Evolutionary conservation across 768 basidiomycete species (phyloP).

Genomic region (Amyloporia xantha): DNA sequence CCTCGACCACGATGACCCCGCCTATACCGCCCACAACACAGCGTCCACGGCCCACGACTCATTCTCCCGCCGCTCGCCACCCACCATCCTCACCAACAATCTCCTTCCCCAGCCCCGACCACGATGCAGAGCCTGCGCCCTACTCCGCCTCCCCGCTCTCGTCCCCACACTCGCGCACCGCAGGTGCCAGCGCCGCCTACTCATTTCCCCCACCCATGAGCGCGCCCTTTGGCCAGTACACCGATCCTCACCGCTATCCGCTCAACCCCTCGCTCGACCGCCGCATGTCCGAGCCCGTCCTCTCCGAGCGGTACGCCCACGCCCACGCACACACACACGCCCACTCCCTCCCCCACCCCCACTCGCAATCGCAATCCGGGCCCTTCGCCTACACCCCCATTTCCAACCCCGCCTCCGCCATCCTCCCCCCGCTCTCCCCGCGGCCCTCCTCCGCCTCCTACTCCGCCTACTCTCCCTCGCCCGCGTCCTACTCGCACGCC

Average conservation of each 20-base stretch:
- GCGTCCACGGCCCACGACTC: slow-evolving; percentile 4
- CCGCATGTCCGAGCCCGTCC: slow-evolving; percentile 64
- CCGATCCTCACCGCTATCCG: slow-evolving; percentile 4
- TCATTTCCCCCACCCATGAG: slow-evolving; percentile 12
- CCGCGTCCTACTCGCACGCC: slow-evolving; percentile 9
- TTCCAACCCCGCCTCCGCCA: slow-evolving; percentile 6
- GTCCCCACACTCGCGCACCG: slow-evolving; percentile 7
- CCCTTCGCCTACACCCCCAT: slow-evolving; percentile 4
- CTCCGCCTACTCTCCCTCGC: slow-evolving; percentile 12
- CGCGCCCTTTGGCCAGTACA: slow-evolving; percentile 10
- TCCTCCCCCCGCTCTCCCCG: slow-evolving; percentile 10
- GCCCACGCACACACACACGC: slow-evolving; percentile 6
- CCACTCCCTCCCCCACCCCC: not conserved
- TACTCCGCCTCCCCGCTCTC: slow-evolving; percentile 16
- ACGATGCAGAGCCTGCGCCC: slow-evolving; percentile 6
- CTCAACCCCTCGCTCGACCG: slow-evolving; percentile 40
- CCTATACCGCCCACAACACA: not conserved
- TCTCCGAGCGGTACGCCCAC: slow-evolving; percentile 9
- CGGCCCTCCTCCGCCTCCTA: not conserved
- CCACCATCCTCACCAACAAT: slow-evolving; percentile 13
- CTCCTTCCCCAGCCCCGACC: slow-evolving; percentile 8
- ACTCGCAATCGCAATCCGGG: slow-evolving; percentile 5
- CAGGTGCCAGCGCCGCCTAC: too few species aligned
- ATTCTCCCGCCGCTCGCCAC: slow-evolving; percentile 14
- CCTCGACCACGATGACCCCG: slow-evolving; percentile 3